Conservation (phyloP, 805 yeast species). For the Tetrapisispora namnaoensis region DNA sequence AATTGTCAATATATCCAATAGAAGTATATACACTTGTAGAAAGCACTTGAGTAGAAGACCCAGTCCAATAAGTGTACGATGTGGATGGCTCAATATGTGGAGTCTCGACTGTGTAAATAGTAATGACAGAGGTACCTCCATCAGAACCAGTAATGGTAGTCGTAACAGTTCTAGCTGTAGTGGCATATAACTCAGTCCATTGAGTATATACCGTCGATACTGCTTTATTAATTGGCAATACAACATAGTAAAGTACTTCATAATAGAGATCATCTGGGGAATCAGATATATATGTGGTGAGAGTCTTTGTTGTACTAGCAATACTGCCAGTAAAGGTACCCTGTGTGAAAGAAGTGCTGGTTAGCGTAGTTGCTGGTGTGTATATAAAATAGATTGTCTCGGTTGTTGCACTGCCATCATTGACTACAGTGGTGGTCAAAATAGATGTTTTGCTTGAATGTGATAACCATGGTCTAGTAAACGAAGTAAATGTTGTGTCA, state of each 20-base stretch:
- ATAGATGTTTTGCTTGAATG: neutral
- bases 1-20: neutral
- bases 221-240: neutral
- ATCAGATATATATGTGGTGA: neutral
- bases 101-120: neutral
- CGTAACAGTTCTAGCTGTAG: neutral
- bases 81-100: neutral
- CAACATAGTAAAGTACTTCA: neutral
- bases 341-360: neutral
- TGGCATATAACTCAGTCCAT: neutral
- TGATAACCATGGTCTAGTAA: neutral
- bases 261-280: neutral
- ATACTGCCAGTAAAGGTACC: neutral
- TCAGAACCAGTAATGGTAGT: neutral
- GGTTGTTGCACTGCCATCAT: neutral
- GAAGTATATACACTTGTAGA: conserved; percentile 6
- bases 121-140: neutral
- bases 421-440: neutral
- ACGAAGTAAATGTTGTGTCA: neutral
- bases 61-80: neutral
- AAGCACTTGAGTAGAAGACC: neutral
- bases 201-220: neutral
- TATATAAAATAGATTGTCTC: neutral
- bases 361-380: neutral
- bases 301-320: neutral